A percentile compares a stretch with the other conserved stretches of the same genome.
Conservation (phyloP, 2,329 filamentous ascomycete species). For the Metarhizium anisopliae region DNA sequence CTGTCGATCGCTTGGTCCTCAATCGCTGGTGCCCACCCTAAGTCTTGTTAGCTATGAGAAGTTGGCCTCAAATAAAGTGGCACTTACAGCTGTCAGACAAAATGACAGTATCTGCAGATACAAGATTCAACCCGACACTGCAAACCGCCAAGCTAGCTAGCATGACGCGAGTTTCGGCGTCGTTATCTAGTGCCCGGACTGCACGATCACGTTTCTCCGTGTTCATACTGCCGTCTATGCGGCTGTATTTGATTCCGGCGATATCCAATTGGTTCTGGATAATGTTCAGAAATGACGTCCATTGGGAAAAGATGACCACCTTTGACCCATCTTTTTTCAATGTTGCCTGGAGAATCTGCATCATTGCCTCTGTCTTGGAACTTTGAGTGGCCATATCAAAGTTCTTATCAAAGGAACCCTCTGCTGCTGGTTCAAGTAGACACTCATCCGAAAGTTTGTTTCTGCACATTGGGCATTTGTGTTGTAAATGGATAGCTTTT, state of each 20-base stretch:
- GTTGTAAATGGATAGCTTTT: conserved; percentile 63
- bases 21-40: conserved; percentile 83
- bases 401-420: conserved; percentile 37
- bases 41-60: conserved; percentile 1
- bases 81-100: conserved; percentile 63
- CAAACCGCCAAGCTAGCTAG: conserved; percentile 76
- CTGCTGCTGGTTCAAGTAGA: conserved; percentile 55
- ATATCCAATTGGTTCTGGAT: conserved; percentile 59
- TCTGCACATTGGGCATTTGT: conserved; percentile 80
- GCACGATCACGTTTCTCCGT: conserved; percentile 61
- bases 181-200: conserved; percentile 56
- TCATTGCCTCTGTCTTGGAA: conserved; percentile 73
- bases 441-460: conserved; percentile 52
- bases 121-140: conserved; percentile 78
- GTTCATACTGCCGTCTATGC: conserved; percentile 76
- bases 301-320: conserved; percentile 67
- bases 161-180: conserved; percentile 62
- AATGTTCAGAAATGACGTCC: conserved; percentile 66
- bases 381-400: conserved; percentile 59
- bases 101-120: conserved; percentile 78
- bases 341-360: conserved; percentile 65
- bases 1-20: conserved; percentile 88
- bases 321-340: conserved; percentile 56
- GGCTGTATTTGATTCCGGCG: conserved; percentile 53
- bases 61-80: neutral